phyloP scores from a whole-genome alignment of 1,284 basidiomycete species.

The Laetiporus sulphureus region DNA sequence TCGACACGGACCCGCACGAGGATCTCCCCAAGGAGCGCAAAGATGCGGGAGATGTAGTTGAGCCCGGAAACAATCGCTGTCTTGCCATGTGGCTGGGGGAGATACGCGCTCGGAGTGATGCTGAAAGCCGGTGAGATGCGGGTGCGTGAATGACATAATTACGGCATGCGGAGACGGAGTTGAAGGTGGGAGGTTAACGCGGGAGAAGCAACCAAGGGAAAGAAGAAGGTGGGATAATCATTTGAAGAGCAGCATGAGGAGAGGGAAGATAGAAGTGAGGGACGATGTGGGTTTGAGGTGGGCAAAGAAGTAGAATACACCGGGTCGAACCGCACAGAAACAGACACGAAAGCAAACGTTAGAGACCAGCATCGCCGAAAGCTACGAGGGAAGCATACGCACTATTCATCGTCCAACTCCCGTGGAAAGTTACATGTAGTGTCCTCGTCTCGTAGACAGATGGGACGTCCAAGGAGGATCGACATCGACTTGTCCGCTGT shows the following conservation, averaged over 20 bases:
- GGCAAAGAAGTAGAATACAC: conserved; percentile 9
- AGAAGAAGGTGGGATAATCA: no score
- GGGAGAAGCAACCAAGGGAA: no score
- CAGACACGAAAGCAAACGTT: no score
- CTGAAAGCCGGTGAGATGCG: no score
- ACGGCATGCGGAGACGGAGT: no score
- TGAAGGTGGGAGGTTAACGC: no score
- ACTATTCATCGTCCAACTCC: conserved; percentile 84
- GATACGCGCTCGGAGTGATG: conserved; percentile 73
- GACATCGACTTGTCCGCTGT: conserved; percentile 86
- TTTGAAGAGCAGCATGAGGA: no score
- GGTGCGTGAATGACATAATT: no score
- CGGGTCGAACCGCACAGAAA: conserved; percentile 8
- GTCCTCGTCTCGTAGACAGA: conserved; percentile 80
- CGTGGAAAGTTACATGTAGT: conserved; percentile 82
- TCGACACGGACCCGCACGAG: conserved; percentile 78
- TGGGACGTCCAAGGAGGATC: conserved; percentile 72
- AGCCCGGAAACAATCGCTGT: conserved; percentile 79
- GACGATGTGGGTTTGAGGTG: no score
- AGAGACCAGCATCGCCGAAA: no score
- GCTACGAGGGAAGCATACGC: no score
- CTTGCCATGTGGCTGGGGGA: conserved; percentile 76
- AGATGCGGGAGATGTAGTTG: conserved; percentile 82
- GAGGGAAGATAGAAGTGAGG: no score
- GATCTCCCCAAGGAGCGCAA: conserved; percentile 77